phyloP scores from a whole-genome alignment of 2,329 filamentous ascomycete genomes.

The Talaromyces sp. region DNA sequence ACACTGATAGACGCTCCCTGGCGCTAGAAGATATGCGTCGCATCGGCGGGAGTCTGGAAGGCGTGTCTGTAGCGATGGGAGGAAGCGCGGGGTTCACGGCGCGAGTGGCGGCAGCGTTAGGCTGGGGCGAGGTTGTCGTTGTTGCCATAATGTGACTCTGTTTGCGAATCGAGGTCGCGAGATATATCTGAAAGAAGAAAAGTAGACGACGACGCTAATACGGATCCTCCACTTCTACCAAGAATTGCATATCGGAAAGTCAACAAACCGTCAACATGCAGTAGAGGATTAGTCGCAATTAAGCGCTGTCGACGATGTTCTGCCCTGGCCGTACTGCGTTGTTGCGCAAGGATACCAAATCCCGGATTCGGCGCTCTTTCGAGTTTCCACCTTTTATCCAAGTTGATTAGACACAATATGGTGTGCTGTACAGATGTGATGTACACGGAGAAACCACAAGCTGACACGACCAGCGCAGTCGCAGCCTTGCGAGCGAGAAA shows the following conservation, averaged over 20 bases:
- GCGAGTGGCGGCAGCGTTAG: neutral
- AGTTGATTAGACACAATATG: neutral
- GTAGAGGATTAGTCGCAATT: neutral
- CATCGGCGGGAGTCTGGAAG: conserved; percentile 58
- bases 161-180: neutral
- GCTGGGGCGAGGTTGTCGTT: conserved; percentile 15
- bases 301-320: conserved; percentile 3
- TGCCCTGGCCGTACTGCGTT: neutral
- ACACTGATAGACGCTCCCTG: conserved; percentile 78
- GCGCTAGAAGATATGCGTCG: conserved; percentile 72
- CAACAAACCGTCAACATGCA: neutral
- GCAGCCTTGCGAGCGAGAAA: conserved; percentile 10
- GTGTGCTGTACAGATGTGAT: neutral
- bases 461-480: conserved; percentile 16
- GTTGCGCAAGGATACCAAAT: neutral
- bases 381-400: neutral
- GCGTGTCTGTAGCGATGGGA: conserved; percentile 25
- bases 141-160: conserved; percentile 5
- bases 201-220: conserved; percentile 9
- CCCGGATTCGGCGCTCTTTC: neutral
- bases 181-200: neutral
- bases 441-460: conserved; percentile 1
- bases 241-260: conserved; percentile 13
- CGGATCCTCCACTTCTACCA: conserved; percentile 6
- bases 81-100: conserved; percentile 6